Evolutionary conservation across 106 monocot species (phyloP).

Genomic region (Vanilla planifolia): DNA sequence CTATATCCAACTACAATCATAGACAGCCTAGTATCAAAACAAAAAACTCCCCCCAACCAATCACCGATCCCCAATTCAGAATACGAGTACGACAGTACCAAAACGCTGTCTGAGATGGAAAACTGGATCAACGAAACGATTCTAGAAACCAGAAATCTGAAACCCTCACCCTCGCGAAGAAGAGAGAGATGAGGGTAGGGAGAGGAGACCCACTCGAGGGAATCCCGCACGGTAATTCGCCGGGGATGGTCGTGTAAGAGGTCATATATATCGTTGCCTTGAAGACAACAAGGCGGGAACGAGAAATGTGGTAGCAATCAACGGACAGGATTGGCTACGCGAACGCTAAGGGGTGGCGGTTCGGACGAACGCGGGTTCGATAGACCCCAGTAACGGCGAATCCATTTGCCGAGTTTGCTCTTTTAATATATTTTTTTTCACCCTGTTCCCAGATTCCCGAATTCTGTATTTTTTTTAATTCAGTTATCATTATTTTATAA

Average conservation of each 20-base stretch:
- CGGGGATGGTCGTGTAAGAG: background rate
- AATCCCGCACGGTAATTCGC: slow-evolving; percentile 3
- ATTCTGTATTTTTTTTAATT: no score
- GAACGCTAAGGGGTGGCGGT: background rate
- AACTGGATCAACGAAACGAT: background rate
- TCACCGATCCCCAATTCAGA: background rate
- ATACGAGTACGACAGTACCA: no score
- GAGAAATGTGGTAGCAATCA: background rate
- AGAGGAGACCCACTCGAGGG: background rate
- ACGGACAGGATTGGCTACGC: background rate
- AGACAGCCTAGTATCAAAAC: no score
- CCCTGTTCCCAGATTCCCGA: no score
- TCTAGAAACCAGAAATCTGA: background rate
- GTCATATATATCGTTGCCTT: background rate
- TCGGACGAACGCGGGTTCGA: background rate
- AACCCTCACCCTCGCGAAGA: background rate
- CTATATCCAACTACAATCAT: background rate
- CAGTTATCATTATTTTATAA: no score
- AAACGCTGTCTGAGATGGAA: background rate
- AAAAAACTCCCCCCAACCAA: no score
- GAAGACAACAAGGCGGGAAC: background rate
- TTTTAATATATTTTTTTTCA: no score
- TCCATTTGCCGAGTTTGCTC: no score
- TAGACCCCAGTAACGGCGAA: background rate
- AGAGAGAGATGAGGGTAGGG: background rate